Conservation (phyloP, 345 rosid genomes). For the Citrus mangshanensis region DNA sequence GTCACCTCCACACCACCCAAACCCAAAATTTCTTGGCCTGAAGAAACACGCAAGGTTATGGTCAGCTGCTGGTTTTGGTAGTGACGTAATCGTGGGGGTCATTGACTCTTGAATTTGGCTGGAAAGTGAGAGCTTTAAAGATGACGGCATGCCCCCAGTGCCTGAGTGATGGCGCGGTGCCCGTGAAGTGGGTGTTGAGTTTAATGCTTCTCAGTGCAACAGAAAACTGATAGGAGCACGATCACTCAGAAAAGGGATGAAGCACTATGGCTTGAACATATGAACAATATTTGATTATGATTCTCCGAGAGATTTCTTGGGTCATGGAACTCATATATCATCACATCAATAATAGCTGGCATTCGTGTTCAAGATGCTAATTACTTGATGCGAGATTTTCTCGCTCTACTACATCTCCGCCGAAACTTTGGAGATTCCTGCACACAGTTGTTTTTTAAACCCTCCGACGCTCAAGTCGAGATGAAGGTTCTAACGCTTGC, state of each 20-base stretch:
- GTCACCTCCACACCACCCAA: constrained; percentile 36
- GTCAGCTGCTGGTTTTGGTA: constrained; percentile 40
- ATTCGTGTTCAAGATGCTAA: constrained; percentile 22
- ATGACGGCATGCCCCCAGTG: constrained; percentile 38
- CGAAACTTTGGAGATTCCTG: too few species aligned
- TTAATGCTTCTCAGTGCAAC: constrained; percentile 42
- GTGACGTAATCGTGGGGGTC: constrained; percentile 42
- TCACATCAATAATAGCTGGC: constrained; percentile 50
- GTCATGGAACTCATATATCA: constrained; percentile 50
- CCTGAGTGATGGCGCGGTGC: constrained; percentile 41
- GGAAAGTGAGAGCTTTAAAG: constrained; percentile 44
- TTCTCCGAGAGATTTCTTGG: constrained; percentile 48
- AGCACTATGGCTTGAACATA: constrained; percentile 27
- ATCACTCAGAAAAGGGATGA: constrained; percentile 45
- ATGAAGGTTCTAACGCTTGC: too few species aligned
- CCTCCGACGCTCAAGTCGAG: too few species aligned
- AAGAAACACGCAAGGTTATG: constrained; percentile 31
- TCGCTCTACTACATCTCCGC: too few species aligned
- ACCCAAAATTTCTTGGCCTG: constrained; percentile 42
- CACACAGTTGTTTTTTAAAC: too few species aligned
- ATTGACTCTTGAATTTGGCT: constrained; percentile 49
- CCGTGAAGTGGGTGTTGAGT: constrained; percentile 37
- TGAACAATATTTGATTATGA: constrained; percentile 36
- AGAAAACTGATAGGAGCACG: constrained; percentile 45
- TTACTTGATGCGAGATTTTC: too few species aligned